Evolutionary conservation across 768 basidiomycete species (phyloP).

Genomic region (Kwoniella dendrophila): DNA sequence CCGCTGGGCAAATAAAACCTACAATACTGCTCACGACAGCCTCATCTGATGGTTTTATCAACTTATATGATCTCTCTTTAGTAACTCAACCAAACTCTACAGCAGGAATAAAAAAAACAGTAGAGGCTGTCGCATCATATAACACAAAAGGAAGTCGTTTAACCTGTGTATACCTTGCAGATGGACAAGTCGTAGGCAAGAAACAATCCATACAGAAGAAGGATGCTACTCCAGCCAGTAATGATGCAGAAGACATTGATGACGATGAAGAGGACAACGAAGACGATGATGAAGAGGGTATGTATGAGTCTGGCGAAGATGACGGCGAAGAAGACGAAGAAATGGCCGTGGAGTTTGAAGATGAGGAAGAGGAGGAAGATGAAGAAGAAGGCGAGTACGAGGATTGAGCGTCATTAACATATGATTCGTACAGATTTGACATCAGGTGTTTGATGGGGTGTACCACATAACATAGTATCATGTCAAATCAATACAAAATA

Average conservation of each 20-base stretch:
- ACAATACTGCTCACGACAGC: slow-evolving; percentile 70
- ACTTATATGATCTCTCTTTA: slow-evolving; percentile 53
- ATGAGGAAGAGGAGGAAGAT: slow-evolving; percentile 38
- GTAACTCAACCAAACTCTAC: slow-evolving; percentile 5
- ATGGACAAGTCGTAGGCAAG: slow-evolving; percentile 34
- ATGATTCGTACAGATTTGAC: too few species aligned
- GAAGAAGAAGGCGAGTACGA: slow-evolving; percentile 43
- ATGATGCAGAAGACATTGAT: slow-evolving; percentile 56
- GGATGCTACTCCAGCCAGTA: slow-evolving; percentile 39
- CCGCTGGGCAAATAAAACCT: slow-evolving; percentile 48
- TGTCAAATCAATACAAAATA: too few species aligned
- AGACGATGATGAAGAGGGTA: slow-evolving; percentile 31
- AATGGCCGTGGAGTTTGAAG: slow-evolving; percentile 28
- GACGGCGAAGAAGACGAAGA: slow-evolving; percentile 29
- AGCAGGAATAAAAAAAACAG: slow-evolving; percentile 29
- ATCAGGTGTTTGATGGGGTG: too few species aligned
- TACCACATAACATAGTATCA: too few species aligned
- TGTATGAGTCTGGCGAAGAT: slow-evolving; percentile 29
- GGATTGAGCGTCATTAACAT: slow-evolving; percentile 15
- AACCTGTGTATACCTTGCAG: slow-evolving; percentile 64
- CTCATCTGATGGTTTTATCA: slow-evolving; percentile 81
- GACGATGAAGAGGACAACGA: slow-evolving; percentile 52
- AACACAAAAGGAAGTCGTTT: slow-evolving; percentile 84
- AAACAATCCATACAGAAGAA: slow-evolving; percentile 63
- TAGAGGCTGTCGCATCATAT: slow-evolving; percentile 68